Conservation (phyloP, 2,329 filamentous ascomycete genomes). For the Acrocalymma vagum region DNA sequence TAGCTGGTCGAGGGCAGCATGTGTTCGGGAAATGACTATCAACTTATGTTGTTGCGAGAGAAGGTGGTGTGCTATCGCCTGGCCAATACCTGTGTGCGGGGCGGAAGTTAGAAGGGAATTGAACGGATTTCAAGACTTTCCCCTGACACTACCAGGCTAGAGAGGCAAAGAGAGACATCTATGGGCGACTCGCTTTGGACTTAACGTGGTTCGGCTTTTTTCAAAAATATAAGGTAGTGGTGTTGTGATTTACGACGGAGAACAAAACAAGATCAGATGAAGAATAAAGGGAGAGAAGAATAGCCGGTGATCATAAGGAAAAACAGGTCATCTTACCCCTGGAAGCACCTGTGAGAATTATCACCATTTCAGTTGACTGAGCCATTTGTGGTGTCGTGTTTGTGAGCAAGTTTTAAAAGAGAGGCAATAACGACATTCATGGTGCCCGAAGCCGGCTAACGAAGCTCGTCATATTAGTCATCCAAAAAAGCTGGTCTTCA, state of each 20-base stretch:
- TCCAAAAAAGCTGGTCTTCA: no score
- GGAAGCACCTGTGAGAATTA: slow-evolving; percentile 69
- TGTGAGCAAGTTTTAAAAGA: no score
- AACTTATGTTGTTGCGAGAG: slow-evolving; percentile 64
- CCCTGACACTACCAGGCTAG: no score
- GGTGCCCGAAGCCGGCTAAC: no score
- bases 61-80: slow-evolving; percentile 67
- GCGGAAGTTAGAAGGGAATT: slow-evolving; percentile 4
- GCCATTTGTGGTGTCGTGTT: no score
- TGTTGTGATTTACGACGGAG: neutral
- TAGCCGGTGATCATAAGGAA: neutral
- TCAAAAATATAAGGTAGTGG: neutral
- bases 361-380: slow-evolving; percentile 49
- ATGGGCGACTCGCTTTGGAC: no score
- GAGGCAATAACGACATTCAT: no score
- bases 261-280: neutral
- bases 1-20: slow-evolving; percentile 60
- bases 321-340: slow-evolving; percentile 58
- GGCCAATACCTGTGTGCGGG: slow-evolving; percentile 68
- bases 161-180: neutral
- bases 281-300: neutral
- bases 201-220: neutral
- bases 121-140: neutral
- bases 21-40: slow-evolving; percentile 65
- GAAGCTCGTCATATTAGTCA: no score